Evolutionary conservation across 495 filamentous ascomycete genomes (phyloP).

Genomic region (Tuber borchii): DNA sequence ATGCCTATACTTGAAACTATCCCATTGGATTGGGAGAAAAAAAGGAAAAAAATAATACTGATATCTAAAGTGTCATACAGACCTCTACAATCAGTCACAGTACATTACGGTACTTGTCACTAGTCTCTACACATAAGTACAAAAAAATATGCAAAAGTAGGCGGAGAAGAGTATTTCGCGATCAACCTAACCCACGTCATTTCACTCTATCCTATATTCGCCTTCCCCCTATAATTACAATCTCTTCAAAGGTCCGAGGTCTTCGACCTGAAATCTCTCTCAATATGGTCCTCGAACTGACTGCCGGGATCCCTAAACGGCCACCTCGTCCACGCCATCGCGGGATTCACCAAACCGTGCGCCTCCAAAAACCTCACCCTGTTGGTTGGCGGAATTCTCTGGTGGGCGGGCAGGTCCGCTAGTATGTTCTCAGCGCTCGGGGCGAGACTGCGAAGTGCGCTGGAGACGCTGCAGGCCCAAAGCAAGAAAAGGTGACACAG

Average conservation of each 20-base stretch:
- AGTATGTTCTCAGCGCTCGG: slow-evolving; percentile 45
- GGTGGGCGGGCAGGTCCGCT: slow-evolving; percentile 45
- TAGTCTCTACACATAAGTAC: background rate
- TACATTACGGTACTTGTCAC: background rate
- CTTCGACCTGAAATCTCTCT: background rate
- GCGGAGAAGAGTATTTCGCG: background rate
- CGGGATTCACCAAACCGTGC: slow-evolving; percentile 48
- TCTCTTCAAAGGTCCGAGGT: background rate
- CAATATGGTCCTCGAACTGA: background rate
- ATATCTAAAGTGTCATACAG: no score
- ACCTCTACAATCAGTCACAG: no score
- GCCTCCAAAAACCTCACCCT: slow-evolving; percentile 45
- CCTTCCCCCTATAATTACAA: background rate
- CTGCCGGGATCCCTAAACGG: slow-evolving; percentile 45
- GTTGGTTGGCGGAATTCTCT: slow-evolving; percentile 38
- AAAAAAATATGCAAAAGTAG: background rate
- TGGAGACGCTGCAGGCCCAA: slow-evolving; percentile 12
- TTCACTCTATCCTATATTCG: background rate
- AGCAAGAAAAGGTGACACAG: slow-evolving; percentile 23
- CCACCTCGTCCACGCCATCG: slow-evolving; percentile 54
- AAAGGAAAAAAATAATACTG: no score
- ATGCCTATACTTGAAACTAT: no score
- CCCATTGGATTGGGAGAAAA: no score
- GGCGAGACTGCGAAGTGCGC: slow-evolving; percentile 17
- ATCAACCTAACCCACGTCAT: background rate